phyloP scores from a whole-genome alignment of 768 basidiomycete genomes.

The Agaricus blazei region DNA sequence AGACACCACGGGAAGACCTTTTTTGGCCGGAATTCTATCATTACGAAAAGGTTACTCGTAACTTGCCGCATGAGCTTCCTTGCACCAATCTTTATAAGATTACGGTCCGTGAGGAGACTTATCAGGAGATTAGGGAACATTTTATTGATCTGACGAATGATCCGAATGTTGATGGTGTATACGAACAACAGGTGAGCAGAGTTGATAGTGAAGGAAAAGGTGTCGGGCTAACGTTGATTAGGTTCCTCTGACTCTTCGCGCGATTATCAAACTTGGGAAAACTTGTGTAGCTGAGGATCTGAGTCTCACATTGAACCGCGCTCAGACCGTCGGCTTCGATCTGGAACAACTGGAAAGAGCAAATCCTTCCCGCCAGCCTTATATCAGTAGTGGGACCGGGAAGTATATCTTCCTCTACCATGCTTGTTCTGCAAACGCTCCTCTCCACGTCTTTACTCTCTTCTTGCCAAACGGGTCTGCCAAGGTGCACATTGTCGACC shows the following conservation, averaged over 20 bases:
- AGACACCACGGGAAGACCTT: conserved; percentile 56
- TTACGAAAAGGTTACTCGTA: conserved; percentile 67
- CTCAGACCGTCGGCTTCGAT: conserved; percentile 79
- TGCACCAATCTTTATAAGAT: conserved; percentile 81
- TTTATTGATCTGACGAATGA: conserved; percentile 92
- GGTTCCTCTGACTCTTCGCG: conserved; percentile 82
- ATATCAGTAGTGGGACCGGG: conserved; percentile 66
- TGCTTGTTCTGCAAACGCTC: conserved; percentile 63
- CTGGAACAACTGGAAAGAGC: conserved; percentile 74
- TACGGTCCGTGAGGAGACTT: conserved; percentile 77
- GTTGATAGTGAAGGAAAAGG: not conserved
- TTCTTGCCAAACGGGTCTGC: conserved; percentile 70
- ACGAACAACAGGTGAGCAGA: conserved; percentile 75
- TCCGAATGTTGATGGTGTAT: conserved; percentile 92
- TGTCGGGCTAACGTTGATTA: not conserved
- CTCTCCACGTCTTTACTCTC: conserved; percentile 83
- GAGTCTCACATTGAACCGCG: conserved; percentile 73
- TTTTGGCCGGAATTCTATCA: conserved; percentile 70
- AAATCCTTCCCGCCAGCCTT: conserved; percentile 50
- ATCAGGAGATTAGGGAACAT: conserved; percentile 80
- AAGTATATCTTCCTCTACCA: conserved; percentile 91
- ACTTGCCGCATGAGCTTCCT: conserved; percentile 73
- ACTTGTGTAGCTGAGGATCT: conserved; percentile 66
- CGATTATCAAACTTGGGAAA: conserved; percentile 78
- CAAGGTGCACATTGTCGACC: conserved; percentile 87